These are phyloP conservation scores for Fraxinus xanthoxyloides DNA, from an alignment of 305 asterid genomes.

Conservation along the genomic window DNA sequence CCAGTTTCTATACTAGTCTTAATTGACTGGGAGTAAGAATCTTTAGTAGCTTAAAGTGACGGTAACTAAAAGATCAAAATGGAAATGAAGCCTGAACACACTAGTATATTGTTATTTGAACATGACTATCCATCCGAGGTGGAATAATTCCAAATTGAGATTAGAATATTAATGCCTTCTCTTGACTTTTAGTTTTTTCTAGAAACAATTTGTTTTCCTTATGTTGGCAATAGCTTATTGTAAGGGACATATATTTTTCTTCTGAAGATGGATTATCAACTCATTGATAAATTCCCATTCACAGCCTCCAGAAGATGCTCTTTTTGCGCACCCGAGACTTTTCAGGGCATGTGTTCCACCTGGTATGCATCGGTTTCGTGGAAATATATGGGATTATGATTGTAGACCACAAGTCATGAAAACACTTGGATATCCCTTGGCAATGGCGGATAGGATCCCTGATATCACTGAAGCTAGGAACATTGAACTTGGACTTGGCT, in stretches of 20 bases:
- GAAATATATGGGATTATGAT: constrained; percentile 92
- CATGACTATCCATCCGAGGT: not conserved
- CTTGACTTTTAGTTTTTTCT: not conserved
- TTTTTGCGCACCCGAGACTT: constrained; percentile 91
- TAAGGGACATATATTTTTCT: not conserved
- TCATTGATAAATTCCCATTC: constrained; percentile 24
- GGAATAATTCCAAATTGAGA: not conserved
- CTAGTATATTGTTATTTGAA: not conserved
- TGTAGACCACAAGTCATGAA: constrained; percentile 78
- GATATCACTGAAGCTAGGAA: constrained; percentile 96
- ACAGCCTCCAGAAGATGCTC: constrained; percentile 97
- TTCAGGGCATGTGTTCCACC: constrained; percentile 99
- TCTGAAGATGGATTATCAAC: constrained; percentile 8
- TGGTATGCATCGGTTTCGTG: constrained; percentile 97
- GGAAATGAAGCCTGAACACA: not conserved
- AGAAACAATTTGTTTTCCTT: not conserved
- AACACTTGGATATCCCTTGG: constrained; percentile 79
- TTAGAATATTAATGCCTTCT: not conserved
- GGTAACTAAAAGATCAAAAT: not conserved
- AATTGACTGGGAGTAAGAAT: not conserved
- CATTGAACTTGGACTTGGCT: constrained; percentile 93
- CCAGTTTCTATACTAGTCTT: not conserved
- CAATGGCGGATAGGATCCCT: constrained; percentile 62
- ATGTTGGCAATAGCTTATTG: not conserved
- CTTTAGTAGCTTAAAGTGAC: not conserved